Evolutionary conservation across 2,329 filamentous ascomycete genomes (phyloP).

Genomic region (Diaporthe caulivora): DNA sequence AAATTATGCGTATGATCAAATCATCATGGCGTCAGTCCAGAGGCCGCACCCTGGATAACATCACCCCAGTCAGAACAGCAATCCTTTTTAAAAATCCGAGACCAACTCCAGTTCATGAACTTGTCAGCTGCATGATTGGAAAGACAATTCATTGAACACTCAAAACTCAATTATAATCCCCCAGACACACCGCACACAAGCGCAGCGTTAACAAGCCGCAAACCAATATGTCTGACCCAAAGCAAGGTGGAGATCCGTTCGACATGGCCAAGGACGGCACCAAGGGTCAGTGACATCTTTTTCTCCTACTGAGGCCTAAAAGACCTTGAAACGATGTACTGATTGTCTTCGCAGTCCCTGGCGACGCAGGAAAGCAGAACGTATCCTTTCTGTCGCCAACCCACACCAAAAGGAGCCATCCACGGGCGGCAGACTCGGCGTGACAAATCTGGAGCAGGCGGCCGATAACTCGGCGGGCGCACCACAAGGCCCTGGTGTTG

Average conservation of each 20-base stretch:
- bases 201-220: too few species aligned
- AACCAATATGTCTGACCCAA: neutral
- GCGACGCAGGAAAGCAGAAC: neutral
- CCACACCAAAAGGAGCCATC: neutral
- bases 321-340: neutral
- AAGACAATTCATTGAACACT: neutral
- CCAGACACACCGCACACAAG: too few species aligned
- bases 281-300: neutral
- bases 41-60: too few species aligned
- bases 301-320: too few species aligned
- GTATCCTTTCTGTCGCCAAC: neutral
- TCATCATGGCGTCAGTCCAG: too few species aligned
- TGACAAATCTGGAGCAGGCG: neutral
- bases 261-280: constrained; percentile 1
- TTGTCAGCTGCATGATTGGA: too few species aligned
- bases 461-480: neutral
- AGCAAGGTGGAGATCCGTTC: neutral
- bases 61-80: too few species aligned
- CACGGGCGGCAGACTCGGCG: neutral
- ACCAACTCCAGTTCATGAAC: too few species aligned
- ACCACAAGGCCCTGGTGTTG: neutral
- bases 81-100: too few species aligned
- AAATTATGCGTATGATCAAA: too few species aligned
- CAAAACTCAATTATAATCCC: too few species aligned
- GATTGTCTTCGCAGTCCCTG: neutral